Evolutionary conservation across 1,284 basidiomycete genomes (phyloP), one percentile per base, ranked within the genome.

Genomic region (Tilletia setariae): DNA sequence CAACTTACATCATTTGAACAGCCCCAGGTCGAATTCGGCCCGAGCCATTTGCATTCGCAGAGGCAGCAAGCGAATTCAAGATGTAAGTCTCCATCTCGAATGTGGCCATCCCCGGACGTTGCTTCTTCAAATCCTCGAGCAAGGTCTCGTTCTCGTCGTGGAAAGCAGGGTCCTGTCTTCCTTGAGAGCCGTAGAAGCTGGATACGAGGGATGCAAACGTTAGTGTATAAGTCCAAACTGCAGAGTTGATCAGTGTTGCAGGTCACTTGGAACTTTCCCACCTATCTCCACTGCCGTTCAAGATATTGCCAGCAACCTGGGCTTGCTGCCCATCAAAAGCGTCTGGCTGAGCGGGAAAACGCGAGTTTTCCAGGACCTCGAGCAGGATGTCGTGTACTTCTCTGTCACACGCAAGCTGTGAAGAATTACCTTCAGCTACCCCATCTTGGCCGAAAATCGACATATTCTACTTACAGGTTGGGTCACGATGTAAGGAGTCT

Each of bases 101-200:
- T 86, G 81, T 91, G 89, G 74, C 88, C 87, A 66, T 23, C n/a
- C 69, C 69, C 9, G 69, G 68, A 21, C 69, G 65, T 16, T 72
- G 51, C 30, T 75, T 63, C 35, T 66, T 84, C 62, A 92, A 80
- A 47, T 86, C 83, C 47, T 87, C 85, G 65, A 92, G 88, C 67
- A 93, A 85, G 72, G 85, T 84, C 19, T 85, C 84, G 78, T 93
- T 93, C 76, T 87, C 85, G 82, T 93, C 91, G 42, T 87, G 87
- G 80, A 93, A 93, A 0, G 89, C 89, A 0, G 72, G 53, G 1
- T 90, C 91, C 72, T 88, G 88, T 67, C 91, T 85, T 47, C 91
- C 91, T 84, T 93, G 91, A 15, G 90, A 91, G 53, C 90, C 90
- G 84, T 93, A 92, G 83, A 92, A 92, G 80, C 90, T 91, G 64